Evolutionary conservation across 176 grass and related monocot genomes (phyloP).

Genomic region (Elymus sibiricus): DNA sequence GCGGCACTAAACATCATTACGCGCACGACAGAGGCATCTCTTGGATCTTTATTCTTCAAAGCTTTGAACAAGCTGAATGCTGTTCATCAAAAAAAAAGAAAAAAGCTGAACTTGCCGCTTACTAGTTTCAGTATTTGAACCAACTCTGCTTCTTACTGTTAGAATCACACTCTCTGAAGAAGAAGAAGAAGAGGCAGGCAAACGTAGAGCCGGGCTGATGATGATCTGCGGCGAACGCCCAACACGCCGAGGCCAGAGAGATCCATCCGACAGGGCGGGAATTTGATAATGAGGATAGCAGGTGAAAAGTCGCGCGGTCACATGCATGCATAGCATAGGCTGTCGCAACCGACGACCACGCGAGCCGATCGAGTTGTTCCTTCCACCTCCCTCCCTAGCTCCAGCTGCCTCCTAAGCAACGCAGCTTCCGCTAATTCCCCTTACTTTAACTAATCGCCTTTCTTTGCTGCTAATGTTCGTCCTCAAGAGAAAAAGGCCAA

Average conservation of each 20-base stretch:
- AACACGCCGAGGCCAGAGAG: not conserved
- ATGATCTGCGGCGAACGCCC: not conserved
- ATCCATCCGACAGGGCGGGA: constrained; percentile 30
- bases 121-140: not conserved
- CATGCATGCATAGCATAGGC: constrained; percentile 29
- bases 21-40: constrained; percentile 2
- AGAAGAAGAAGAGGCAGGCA: no score
- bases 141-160: no score
- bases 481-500: not conserved
- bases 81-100: not conserved
- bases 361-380: constrained; percentile 46
- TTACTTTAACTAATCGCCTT: not conserved
- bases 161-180: no score
- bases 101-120: not conserved
- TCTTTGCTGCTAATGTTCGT: not conserved
- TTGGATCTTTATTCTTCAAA: not conserved
- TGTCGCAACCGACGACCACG: constrained; percentile 44
- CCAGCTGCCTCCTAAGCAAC: constrained; percentile 16
- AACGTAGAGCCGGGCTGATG: not conserved
- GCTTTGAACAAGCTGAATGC: not conserved
- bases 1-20: constrained; percentile 11
- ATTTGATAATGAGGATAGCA: constrained; percentile 37
- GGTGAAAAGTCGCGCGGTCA: constrained; percentile 45
- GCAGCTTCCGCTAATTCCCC: constrained; percentile 4
- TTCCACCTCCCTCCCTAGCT: not conserved